A percentile compares a stretch with the other conserved stretches of the same genome.
These are phyloP conservation scores for Candida montana DNA, from an alignment of 805 yeast genomes.

Conservation along the genomic window DNA sequence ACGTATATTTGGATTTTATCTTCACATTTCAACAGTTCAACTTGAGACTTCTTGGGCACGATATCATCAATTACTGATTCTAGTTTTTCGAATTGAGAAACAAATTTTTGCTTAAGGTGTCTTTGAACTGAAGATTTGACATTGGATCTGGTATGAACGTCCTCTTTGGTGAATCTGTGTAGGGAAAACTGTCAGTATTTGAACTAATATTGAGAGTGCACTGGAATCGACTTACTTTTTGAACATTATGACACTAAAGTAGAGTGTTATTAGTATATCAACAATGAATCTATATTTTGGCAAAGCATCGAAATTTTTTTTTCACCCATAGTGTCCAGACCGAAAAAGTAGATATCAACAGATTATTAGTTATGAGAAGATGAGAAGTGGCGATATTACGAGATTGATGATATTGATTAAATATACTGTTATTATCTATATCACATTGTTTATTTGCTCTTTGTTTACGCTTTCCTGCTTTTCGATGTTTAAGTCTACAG, in stretches of 20 bases:
- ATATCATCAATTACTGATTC: conserved; percentile 75
- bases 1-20: conserved; percentile 78
- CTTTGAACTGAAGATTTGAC: conserved; percentile 93
- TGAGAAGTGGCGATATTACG: too few species aligned
- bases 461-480: too few species aligned
- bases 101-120: conserved; percentile 71
- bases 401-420: too few species aligned
- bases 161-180: conserved; percentile 70
- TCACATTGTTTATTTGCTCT: too few species aligned
- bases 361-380: too few species aligned
- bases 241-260: too few species aligned
- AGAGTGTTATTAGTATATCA: too few species aligned
- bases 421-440: too few species aligned
- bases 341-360: neutral
- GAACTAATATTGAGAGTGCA: neutral
- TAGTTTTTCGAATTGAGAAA: conserved; percentile 65
- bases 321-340: neutral
- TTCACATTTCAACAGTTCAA: conserved; percentile 78
- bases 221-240: conserved; percentile 34
- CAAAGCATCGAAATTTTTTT: neutral
- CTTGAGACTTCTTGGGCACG: conserved; percentile 84
- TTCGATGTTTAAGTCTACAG: too few species aligned
- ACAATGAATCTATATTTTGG: too few species aligned
- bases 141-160: conserved; percentile 84
- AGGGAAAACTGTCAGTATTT: neutral